These are phyloP conservation scores for Chlorella variabilis DNA, from an alignment of 163 green algal species.

Conservation along the genomic window DNA sequence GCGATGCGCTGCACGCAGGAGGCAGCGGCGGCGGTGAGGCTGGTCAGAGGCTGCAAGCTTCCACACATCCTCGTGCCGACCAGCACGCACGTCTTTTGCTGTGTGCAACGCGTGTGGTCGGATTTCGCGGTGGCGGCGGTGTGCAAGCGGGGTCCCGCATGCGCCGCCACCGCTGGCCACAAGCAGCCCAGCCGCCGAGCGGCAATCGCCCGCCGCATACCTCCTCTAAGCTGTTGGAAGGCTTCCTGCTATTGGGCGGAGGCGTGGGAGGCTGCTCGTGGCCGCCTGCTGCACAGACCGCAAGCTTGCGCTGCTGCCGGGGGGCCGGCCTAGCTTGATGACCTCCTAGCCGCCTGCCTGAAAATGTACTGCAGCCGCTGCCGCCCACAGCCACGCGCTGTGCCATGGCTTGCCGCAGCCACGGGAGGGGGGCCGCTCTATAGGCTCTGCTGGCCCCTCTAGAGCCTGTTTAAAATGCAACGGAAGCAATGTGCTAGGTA, in stretches of 20 bases:
- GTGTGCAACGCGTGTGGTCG: too few relatives aligned
- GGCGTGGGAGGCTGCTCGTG: not conserved
- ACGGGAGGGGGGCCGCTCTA: too few relatives aligned
- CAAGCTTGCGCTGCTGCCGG: not conserved
- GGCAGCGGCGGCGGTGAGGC: not conserved
- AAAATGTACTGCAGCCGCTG: not conserved
- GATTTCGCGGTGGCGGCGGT: too few relatives aligned
- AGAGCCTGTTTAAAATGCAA: too few relatives aligned
- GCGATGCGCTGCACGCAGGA: constrained; percentile 63
- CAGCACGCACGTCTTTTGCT: too few relatives aligned
- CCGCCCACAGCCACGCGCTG: too few relatives aligned
- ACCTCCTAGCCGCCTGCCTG: not conserved
- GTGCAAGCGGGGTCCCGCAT: too few relatives aligned
- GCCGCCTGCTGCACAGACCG: not conserved
- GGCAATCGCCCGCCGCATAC: not conserved
- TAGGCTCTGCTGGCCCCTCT: too few relatives aligned
- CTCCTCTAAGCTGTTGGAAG: not conserved
- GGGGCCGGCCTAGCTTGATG: not conserved
- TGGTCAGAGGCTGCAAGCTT: too few relatives aligned
- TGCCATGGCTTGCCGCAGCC: too few relatives aligned
- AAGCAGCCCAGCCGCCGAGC: not conserved
- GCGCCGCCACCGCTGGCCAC: not conserved
- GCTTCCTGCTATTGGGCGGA: not conserved
- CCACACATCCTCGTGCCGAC: too few relatives aligned
- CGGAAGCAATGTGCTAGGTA: too few relatives aligned